These are phyloP conservation scores for Thalassiosira hispida DNA, from an alignment of 352 stramenopile species.

Conservation along the genomic window DNA sequence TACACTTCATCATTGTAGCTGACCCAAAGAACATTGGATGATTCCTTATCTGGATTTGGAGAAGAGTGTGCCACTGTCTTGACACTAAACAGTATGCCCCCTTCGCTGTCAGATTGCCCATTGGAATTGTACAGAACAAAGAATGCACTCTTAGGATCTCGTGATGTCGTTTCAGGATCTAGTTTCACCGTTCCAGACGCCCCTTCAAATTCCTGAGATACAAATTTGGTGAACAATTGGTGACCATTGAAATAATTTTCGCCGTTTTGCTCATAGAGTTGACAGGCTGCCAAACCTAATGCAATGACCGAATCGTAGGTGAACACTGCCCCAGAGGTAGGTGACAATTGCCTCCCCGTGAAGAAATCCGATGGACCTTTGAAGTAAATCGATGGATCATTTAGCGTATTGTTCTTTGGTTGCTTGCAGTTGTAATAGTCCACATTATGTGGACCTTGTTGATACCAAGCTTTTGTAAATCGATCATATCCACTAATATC, in stretches of 20 bases:
- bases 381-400: too few relatives aligned
- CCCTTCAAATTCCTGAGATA: slow-evolving; percentile 53
- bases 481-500: too few relatives aligned
- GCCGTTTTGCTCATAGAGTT: slow-evolving; percentile 6
- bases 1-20: background rate
- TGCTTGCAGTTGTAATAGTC: too few relatives aligned
- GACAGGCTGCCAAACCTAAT: slow-evolving; percentile 63
- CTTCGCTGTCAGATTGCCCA: background rate
- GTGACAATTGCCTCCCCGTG: too few relatives aligned
- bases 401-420: too few relatives aligned
- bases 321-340: background rate
- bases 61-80: background rate
- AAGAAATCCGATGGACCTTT: too few relatives aligned
- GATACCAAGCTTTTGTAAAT: background rate
- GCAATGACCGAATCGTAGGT: slow-evolving; percentile 27
- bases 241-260: slow-evolving; percentile 46
- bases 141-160: slow-evolving; percentile 39
- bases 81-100: background rate
- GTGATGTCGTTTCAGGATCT: slow-evolving; percentile 58
- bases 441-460: background rate
- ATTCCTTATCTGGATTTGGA: background rate
- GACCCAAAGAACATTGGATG: background rate
- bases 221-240: slow-evolving; percentile 43
- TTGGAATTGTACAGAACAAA: slow-evolving; percentile 26
- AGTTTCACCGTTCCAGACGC: slow-evolving; percentile 51